phyloP scores from a whole-genome alignment of 768 basidiomycete species.

The Kwoniella newhampshirensis region DNA sequence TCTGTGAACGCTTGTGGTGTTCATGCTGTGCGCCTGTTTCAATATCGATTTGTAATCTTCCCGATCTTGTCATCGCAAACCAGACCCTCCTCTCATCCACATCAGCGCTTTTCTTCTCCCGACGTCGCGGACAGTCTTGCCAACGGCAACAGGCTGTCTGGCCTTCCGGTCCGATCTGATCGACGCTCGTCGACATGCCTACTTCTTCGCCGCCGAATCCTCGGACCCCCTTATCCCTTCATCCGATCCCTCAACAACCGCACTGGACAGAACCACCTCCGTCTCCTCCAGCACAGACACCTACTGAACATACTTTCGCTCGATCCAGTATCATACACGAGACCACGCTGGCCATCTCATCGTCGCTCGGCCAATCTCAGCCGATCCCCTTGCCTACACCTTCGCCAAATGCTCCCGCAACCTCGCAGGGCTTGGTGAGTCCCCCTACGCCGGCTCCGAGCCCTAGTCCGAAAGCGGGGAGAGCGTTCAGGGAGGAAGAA shows the following conservation, averaged over 20 bases:
- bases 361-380: slow-evolving; percentile 7
- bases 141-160: no score
- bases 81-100: background rate
- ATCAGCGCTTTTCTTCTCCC: no score
- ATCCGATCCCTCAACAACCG: slow-evolving; percentile 12
- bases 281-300: slow-evolving; percentile 14
- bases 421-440: slow-evolving; percentile 3
- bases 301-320: slow-evolving; percentile 1
- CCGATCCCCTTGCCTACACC: slow-evolving; percentile 20
- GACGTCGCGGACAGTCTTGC: no score
- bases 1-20: no score
- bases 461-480: slow-evolving; percentile 32
- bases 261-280: slow-evolving; percentile 23
- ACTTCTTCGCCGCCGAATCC: slow-evolving; percentile 9
- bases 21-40: no score
- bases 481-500: slow-evolving; percentile 19
- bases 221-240: background rate
- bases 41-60: background rate
- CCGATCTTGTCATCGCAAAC: background rate
- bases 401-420: slow-evolving; percentile 6
- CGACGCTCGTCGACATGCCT: slow-evolving; percentile 4
- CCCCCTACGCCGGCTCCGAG: slow-evolving; percentile 48
- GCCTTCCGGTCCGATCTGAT: no score
- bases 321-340: slow-evolving; percentile 2
- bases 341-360: slow-evolving; percentile 5